Evolutionary conservation across 176 grass and related monocot species (phyloP).

Genomic region (Aegilops sharonensis): DNA sequence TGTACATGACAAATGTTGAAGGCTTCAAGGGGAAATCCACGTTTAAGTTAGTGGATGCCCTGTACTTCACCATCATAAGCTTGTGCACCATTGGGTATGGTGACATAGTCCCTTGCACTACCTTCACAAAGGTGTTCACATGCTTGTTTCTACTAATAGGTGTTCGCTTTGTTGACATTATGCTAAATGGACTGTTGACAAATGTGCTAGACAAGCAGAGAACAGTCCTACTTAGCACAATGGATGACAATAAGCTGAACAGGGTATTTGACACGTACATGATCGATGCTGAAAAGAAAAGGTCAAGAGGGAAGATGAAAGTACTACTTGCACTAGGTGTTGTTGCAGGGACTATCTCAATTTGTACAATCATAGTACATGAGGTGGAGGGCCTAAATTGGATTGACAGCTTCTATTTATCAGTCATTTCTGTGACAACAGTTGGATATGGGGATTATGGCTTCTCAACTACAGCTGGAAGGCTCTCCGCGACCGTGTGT

Average conservation of each 20-base stretch:
- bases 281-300: constrained; percentile 64
- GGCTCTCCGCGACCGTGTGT: constrained; percentile 66
- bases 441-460: constrained; percentile 72
- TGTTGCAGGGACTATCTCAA: constrained; percentile 50
- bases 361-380: constrained; percentile 63
- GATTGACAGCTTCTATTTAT: constrained; percentile 69
- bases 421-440: constrained; percentile 86
- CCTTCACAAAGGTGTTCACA: constrained; percentile 69
- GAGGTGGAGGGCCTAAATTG: constrained; percentile 57
- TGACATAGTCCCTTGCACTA: constrained; percentile 68
- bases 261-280: constrained; percentile 70
- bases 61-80: constrained; percentile 78
- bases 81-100: constrained; percentile 83
- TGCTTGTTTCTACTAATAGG: constrained; percentile 76
- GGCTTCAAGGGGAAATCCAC: constrained; percentile 68
- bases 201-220: constrained; percentile 64
- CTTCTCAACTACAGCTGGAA: constrained; percentile 67
- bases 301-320: constrained; percentile 63
- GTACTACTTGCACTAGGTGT: constrained; percentile 49
- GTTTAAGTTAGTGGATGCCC: constrained; percentile 57
- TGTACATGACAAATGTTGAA: constrained; percentile 56
- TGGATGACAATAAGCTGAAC: constrained; percentile 76
- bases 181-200: constrained; percentile 56
- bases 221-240: constrained; percentile 65
- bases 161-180: constrained; percentile 63